Evolutionary conservation across 1,284 basidiomycete genomes (phyloP), one percentile per base, ranked within the genome.

Genomic region (Singerocomus inundabilis): DNA sequence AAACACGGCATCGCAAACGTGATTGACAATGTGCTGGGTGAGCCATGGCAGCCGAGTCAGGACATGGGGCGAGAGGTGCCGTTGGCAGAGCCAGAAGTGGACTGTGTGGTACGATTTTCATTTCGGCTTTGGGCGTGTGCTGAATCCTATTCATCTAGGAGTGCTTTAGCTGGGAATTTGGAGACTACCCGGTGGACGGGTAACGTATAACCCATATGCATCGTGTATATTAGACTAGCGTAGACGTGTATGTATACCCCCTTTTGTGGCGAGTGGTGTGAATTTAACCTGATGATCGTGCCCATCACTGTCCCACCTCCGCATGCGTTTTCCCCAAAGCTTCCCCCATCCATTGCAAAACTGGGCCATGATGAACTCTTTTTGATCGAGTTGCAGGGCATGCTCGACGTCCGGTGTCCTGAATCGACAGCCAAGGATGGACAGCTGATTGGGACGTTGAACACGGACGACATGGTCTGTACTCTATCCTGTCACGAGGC

Each of bases 1-100:
- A 88, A 78, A 16, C 94, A 98, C 62, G 79, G 85, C 11, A 95
- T 98, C 57, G 80, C 84, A n/a, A 81, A 78, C 49, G 77, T 97
- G 36, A 90, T 96, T 55, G 85, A 92, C 53, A 82, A 82, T 53
- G 60, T 98, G 8, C 72, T 97, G 38, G 72, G 74, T 2, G 73
- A 84, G 35, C 87, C 93, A 15, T 97, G 94, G 93, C 74, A 70
- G 46, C 78, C 76, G 53, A 84, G 76, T 60, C 66, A 72, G 16
- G 80, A 81, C 35, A 55, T 61, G 1, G 84, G 83, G 0, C 72
- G 81, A 55, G 79, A 85, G 56, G 84, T 87, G 1, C 85, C 85
- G 0, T 63, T 74, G 58, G 68, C 78, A 2, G 51, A 58, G 21
- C 50, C 63, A 3, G 76, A 88, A 57, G 71, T 72, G 9, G 83